Conservation (phyloP, 2,329 filamentous ascomycete species). For the Pseudogymnoascus sp. region DNA sequence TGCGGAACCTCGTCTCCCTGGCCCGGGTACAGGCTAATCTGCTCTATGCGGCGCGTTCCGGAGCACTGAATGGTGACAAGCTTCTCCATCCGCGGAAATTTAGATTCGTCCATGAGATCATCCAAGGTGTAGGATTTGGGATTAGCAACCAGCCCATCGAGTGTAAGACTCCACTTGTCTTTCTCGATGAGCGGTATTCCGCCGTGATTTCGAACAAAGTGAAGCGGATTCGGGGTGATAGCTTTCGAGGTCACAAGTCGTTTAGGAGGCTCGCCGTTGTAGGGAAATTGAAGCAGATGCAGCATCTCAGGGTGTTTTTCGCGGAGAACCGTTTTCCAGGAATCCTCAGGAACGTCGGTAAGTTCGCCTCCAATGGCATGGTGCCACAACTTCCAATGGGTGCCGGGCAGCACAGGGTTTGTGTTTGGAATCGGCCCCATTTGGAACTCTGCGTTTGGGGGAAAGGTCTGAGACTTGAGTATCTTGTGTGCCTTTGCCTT, state of each 20-base stretch:
- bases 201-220: slow-evolving; percentile 67
- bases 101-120: slow-evolving; percentile 53
- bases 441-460: slow-evolving; percentile 45
- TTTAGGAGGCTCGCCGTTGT: slow-evolving; percentile 57
- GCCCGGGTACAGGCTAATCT: slow-evolving; percentile 58
- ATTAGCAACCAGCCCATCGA: slow-evolving; percentile 56
- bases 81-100: slow-evolving; percentile 54
- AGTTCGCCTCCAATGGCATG: slow-evolving; percentile 44
- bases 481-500: slow-evolving; percentile 53
- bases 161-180: slow-evolving; percentile 44
- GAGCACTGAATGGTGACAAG: slow-evolving; percentile 59
- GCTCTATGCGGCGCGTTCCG: slow-evolving; percentile 62
- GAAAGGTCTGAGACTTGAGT: slow-evolving; percentile 44
- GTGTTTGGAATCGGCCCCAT: slow-evolving; percentile 47
- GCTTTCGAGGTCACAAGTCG: slow-evolving; percentile 46
- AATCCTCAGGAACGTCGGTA: slow-evolving; percentile 46
- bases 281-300: slow-evolving; percentile 56
- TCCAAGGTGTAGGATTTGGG: slow-evolving; percentile 50
- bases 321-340: slow-evolving; percentile 47
- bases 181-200: slow-evolving; percentile 61
- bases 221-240: slow-evolving; percentile 55
- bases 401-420: slow-evolving; percentile 51
- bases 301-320: slow-evolving; percentile 57
- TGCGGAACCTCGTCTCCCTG: slow-evolving; percentile 53
- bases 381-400: slow-evolving; percentile 54